Base-by-base conservation (phyloP, 768 basidiomycete species). In the Rhodosporidiobolus odoratus region DNA sequence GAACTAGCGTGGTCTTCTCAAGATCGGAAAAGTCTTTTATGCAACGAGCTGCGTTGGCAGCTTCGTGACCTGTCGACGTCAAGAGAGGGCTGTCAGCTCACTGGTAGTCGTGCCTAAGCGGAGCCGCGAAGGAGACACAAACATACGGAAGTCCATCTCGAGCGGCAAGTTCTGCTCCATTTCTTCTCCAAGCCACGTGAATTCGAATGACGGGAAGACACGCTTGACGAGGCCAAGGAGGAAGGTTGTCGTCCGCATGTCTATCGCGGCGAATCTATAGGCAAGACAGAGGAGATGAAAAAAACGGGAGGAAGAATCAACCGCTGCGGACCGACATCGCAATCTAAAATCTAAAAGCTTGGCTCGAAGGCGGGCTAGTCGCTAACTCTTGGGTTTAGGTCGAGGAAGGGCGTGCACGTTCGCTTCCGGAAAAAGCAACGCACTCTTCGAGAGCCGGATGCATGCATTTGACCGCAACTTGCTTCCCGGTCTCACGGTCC, bases 171-270 rank as follows among this genome's bases (percentile, higher is more conserved):
- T 93, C 73, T 87, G 85, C 64, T 81, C 86, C 94, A 99, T 98
- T 81, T 98, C 96, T 75, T 92, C 90, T 68, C 89, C 71, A 48
- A 78, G 72, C 77, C 77, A 78, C 10, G 69, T 62, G 77, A 95
- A 90, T 78, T 97, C 94, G 75, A 98, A 99, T 63, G 93, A 88
- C 2, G 96, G 96, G 79, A 98, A 98, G 84, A 91, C 87, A 69
- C 85, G 85, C 77, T 94, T 94, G 73, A 99, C 87, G 85, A 91
- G 88, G 25, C 88, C 88, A 87, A 84, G 82, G 54, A 81, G 80
- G 48, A 82, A 79, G 4, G 81, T 81, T 23, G 78, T 75, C 19
- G 78, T 76, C 19, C 47, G 45, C 66, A 77, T 73, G 65, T 99
- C 96, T 54, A 98, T 87, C 66, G 89, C 85, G 72, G 88, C 68